Evolutionary conservation across 2,329 filamentous ascomycete species (phyloP), one percentile per base, ranked within the genome.

Genomic region (Ploettnerulaceae sp.): DNA sequence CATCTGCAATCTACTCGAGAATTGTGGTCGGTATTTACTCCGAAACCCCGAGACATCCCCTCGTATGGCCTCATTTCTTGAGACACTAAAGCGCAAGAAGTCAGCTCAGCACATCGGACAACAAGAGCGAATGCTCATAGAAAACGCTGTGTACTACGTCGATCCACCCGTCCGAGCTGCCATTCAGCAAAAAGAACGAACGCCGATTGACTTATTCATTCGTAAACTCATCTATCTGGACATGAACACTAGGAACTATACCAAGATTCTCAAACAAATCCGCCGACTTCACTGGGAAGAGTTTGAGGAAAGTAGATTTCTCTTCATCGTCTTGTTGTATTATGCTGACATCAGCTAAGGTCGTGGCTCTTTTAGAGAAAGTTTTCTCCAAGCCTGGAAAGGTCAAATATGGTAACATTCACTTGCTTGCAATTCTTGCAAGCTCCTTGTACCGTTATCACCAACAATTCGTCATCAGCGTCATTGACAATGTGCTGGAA

Each of bases 281-380:
- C 85, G 93, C 47, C 89, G 94, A 63, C 79, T 98, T 48, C 93
- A 98, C 62, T 98, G 93, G 93, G 93, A 98, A 67, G 93, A 98
- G 66, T 73, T 78, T 39, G 90, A 97, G 63, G 82, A 83, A 68
- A 56, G 29, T 18, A n/a, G 11, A 15, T 17, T 15, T 5, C 7
- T 5, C 20, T 15, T 11, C 33, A 25, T 15, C 28, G 9, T n/a
- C 24, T 64, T 50, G 12, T 64, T 51, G n/a, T 12, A 4, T 29
- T 35, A 18, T 33, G 35, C 43, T 53, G 51, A 54, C 29, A 24
- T 12, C 21, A 18, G n/a, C 6, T 6, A 45, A 61, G 58, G 59
- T 64, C 49, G 61, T 60, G 22, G 52, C 44, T 49, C 74, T 59
- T 15, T 53, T 67, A 32, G 84, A 89, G 62, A 95, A 94, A 65